Evolutionary conservation across 352 stramenopile genomes (phyloP).

Genomic region (Blastocystis sp.): DNA sequence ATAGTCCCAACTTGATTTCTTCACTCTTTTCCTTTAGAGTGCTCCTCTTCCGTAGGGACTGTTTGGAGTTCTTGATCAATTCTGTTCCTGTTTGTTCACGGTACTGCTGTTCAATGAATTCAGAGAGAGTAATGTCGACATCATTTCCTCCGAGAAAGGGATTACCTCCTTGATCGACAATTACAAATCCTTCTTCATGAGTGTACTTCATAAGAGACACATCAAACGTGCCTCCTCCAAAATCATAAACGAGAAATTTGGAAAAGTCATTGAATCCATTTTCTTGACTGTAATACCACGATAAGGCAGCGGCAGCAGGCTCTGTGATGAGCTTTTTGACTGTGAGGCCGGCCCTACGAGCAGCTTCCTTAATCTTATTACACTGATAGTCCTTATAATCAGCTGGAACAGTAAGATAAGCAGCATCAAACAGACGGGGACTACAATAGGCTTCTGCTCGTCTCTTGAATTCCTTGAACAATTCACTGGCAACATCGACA

Average conservation of each 20-base stretch:
- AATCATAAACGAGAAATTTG: constrained; percentile 40
- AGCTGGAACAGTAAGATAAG: constrained; percentile 36
- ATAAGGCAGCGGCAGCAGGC: constrained; percentile 6
- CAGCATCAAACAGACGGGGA: not conserved
- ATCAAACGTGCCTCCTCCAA: constrained; percentile 52
- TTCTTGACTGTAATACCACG: not conserved
- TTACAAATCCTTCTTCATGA: not conserved
- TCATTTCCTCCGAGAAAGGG: constrained; percentile 72
- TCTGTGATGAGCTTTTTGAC: constrained; percentile 41
- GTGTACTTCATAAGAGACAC: not conserved
- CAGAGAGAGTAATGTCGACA: constrained; percentile 81
- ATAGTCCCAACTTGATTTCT: not conserved
- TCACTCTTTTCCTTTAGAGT: not conserved
- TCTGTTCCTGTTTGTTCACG: constrained; percentile 91
- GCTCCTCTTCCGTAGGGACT: not conserved
- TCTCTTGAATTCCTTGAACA: constrained; percentile 49
- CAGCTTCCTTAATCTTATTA: constrained; percentile 12
- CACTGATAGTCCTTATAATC: not conserved
- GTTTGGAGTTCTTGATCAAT: constrained; percentile 71
- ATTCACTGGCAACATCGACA: constrained; percentile 36
- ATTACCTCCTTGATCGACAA: constrained; percentile 68
- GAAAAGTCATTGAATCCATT: not conserved
- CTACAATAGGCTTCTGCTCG: not conserved
- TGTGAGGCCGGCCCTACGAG: not conserved
- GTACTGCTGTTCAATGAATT: constrained; percentile 87